Evolutionary conservation across 345 rosid species (phyloP), one percentile per base, ranked within the genome.

Genomic region (Sisymbrium altissimum): DNA sequence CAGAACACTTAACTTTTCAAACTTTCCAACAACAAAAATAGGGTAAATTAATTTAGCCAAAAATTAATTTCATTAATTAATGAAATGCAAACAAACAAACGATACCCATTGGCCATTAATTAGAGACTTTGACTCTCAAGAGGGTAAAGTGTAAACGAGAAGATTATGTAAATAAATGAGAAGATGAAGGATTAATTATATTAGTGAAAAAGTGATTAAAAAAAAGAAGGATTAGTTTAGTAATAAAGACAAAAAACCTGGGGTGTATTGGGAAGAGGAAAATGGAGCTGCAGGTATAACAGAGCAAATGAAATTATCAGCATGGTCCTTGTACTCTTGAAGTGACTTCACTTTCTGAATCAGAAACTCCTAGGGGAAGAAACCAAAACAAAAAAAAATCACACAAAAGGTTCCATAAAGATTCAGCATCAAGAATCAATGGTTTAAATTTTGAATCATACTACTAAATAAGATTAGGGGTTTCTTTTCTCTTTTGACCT

Each of bases 281-380:
- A 77, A 87, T 53, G 91, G 75, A 41, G 93, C 88, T 43, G 87
- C 97, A 27, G 97, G 98, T 7, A 94, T 68, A 27, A 94, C 81
- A 11, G 97, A 91, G 77, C 98, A 94, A 36, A 94, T 85, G 72
- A 94, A 94, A 83, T 80, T 88, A 81, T 94, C 98, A 40, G 98
- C 95, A 69, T 88, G 96, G 39, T 83, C 95, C 39, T 94, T 91
- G 90, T 89, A 94, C 18, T 91, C 95, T 64, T 82, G 88, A 74
- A 91, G 89, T 18, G 93, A 64, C 54, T 78, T 86, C 73, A 88
- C 73, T 55, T 86, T 88, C 49, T 87, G 88, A 71, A 91, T 90
- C 71, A 94, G 81, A 81, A 94, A 94, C 43, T 87, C 88, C 93
- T 88, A 38, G 7, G 72, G 65, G 41, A n/a, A 21, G 48, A 33